These are phyloP conservation scores for Suillus brevipes DNA, from an alignment of 768 basidiomycete genomes.

Conservation along the genomic window DNA sequence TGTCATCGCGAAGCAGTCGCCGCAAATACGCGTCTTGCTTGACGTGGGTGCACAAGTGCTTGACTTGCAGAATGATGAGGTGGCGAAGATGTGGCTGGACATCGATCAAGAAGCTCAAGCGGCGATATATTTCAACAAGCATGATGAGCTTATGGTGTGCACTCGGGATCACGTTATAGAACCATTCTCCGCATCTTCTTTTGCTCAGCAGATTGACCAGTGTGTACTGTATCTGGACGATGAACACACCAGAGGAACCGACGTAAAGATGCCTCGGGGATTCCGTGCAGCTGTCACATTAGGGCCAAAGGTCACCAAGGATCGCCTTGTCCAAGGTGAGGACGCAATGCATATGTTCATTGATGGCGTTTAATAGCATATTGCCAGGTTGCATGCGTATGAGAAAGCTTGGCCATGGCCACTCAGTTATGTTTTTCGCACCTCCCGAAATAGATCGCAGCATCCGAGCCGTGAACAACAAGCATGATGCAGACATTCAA, in stretches of 20 bases:
- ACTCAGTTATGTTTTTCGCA: conserved; percentile 50
- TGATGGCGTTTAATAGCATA: background rate
- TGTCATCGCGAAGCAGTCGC: conserved; percentile 32
- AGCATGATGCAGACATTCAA: conserved; percentile 10
- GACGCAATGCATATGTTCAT: background rate
- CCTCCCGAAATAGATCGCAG: conserved; percentile 41
- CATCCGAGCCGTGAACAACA: conserved; percentile 34
- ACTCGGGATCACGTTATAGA: conserved; percentile 38
- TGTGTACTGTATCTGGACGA: conserved; percentile 55
- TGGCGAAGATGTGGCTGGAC: conserved; percentile 29
- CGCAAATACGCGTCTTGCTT: conserved; percentile 44
- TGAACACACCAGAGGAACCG: conserved; percentile 49
- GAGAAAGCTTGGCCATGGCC: conserved; percentile 48
- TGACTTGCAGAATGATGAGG: conserved; percentile 42
- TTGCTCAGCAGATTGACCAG: conserved; percentile 37
- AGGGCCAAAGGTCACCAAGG: conserved; percentile 52
- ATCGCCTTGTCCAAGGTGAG: conserved; percentile 51
- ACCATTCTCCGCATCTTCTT: conserved; percentile 39
- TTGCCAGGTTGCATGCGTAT: conserved; percentile 54
- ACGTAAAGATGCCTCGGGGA: conserved; percentile 46
- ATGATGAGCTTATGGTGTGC: conserved; percentile 37
- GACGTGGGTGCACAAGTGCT: conserved; percentile 60
- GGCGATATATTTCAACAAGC: conserved; percentile 42
- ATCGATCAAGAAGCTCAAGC: conserved; percentile 33
- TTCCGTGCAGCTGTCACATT: conserved; percentile 48